Evolutionary conservation across 2,329 filamentous ascomycete species (phyloP), one percentile per base, ranked within the genome.

Genomic region (Aaosphaeria pasadenensis): DNA sequence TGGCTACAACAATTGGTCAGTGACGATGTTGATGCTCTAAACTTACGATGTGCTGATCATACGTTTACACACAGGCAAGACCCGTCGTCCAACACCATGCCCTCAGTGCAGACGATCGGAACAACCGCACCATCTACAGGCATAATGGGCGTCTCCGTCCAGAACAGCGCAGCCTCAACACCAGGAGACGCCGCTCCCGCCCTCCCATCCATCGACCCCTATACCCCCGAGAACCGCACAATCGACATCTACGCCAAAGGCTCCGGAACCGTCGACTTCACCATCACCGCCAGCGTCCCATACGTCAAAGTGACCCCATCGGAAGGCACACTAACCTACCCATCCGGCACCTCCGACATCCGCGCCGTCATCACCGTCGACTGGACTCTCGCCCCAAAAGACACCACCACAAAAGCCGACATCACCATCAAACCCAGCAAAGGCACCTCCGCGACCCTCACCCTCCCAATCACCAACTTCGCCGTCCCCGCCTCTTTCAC

Each of bases 21-120:
- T 47, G 33, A 11, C 30, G 31, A 11, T 29, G 30, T 30, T 17
- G 24, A 32, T 30, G 17, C 39, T 40, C 2, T 9, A 72, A 73
- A 42, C 7, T 17, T n/a, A 76, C 77, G 33, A 4, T 3, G 3
- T 36, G 33, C 17, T 24, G 3, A 24, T 24, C 17, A 24, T 24
- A 24, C 17, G 3, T 24, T 2, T 9, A 36, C 9, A 36, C n/a
- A 64, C 81, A 63, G 84, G 84, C 85, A 88, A 64, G 84, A 88
- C 59, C 83, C 85, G 0, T 85, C 85, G 81, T 73, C 82, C 28
- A 85, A 88, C 58, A 76, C 77, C 0, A 76, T 85, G 11, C 83
- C 84, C 0, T 76, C 79, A 2, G 73, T 88, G 7, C 77, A 84
- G 61, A 84, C 82, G 0, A 71, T 87, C 17, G 84, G 81, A 0